Conservation (phyloP, 202 grass and related monocot genomes). For the Carex sylvatica region DNA sequence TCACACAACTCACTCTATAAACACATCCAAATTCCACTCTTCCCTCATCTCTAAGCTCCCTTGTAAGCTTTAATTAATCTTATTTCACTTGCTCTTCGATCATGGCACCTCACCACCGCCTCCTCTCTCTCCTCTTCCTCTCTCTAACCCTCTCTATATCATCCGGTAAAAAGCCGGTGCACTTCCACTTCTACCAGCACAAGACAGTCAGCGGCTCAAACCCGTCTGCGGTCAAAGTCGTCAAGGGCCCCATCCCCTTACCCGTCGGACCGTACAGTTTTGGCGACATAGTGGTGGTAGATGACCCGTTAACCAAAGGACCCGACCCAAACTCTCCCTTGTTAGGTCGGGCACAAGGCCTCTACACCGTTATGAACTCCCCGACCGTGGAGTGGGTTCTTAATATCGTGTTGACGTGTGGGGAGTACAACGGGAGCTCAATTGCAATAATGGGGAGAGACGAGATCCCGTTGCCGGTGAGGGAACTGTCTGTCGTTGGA, state of each 20-base stretch:
- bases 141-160: not conserved
- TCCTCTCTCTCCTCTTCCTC: slow-evolving; percentile 5
- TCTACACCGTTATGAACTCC: slow-evolving; percentile 34
- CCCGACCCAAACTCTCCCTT: not conserved
- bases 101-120: not conserved
- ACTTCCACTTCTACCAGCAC: slow-evolving; percentile 60
- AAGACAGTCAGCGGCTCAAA: slow-evolving; percentile 28
- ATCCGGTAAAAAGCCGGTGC: slow-evolving; percentile 6
- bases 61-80: not conserved
- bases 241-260: not conserved
- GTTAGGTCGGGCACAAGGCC: slow-evolving; percentile 52
- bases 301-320: slow-evolving; percentile 49
- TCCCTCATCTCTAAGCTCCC: not conserved
- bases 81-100: slow-evolving; percentile 4
- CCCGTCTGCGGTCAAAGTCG: slow-evolving; percentile 6
- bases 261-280: slow-evolving; percentile 27
- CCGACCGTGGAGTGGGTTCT: slow-evolving; percentile 21
- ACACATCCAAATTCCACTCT: not conserved
- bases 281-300: slow-evolving; percentile 43
- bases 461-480: slow-evolving; percentile 19
- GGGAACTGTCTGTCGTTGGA: slow-evolving; percentile 48
- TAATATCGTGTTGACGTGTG: slow-evolving; percentile 37
- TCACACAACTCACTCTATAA: slow-evolving; percentile 20
- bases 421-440: slow-evolving; percentile 42
- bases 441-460: slow-evolving; percentile 37